Conservation (phyloP, 495 filamentous ascomycete species). For the Neurospora discreta region DNA sequence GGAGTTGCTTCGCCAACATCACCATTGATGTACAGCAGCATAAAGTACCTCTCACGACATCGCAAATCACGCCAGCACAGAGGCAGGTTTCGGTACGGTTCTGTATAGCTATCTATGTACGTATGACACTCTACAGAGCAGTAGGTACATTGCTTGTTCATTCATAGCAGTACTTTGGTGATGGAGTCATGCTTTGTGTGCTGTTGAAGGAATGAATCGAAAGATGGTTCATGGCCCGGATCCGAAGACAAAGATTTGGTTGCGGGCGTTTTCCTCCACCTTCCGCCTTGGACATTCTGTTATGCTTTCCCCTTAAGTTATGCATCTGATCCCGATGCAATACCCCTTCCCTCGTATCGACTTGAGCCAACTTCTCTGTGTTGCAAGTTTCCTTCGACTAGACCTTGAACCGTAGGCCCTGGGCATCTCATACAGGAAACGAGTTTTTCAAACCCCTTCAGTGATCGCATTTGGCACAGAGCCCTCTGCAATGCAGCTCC, state of each 20-base stretch:
- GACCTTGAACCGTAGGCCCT: neutral
- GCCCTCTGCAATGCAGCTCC: neutral
- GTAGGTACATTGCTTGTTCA: neutral
- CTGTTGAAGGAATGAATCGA: fast-evolving
- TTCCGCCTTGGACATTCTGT: neutral
- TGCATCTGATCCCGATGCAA: neutral
- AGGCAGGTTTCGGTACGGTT: neutral
- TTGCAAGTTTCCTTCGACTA: neutral
- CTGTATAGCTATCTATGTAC: neutral
- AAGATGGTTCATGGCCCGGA: neutral
- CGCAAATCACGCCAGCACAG: neutral
- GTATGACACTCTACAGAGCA: neutral
- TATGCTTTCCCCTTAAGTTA: neutral
- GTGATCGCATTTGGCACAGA: neutral
- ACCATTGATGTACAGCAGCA: neutral
- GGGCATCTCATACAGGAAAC: neutral
- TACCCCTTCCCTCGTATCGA: neutral
- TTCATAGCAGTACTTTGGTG: neutral
- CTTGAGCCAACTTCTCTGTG: neutral
- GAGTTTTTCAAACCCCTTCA: neutral
- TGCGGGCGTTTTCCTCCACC: neutral
- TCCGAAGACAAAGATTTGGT: fast-evolving
- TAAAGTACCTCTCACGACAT: neutral
- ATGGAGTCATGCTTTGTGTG: neutral
- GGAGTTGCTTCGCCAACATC: too few species aligned